These are phyloP conservation scores for Zygosaccharomyces sapae DNA, from an alignment of 1,139 yeast species.

Conservation along the genomic window DNA sequence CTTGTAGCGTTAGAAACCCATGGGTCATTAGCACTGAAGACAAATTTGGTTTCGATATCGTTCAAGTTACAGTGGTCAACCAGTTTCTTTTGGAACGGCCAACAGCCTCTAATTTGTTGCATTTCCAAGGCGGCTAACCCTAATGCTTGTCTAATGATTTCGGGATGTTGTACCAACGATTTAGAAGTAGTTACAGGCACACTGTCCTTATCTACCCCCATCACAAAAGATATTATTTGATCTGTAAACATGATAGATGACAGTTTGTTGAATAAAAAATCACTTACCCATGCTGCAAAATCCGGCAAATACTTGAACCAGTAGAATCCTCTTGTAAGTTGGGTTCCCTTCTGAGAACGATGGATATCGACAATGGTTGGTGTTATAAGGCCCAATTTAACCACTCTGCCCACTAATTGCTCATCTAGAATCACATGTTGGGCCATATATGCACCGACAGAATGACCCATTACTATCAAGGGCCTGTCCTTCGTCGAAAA, in stretches of 20 bases:
- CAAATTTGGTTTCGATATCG: constrained; percentile 45
- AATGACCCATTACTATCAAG: constrained; percentile 54
- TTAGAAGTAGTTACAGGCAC: constrained; percentile 44
- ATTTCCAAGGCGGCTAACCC: constrained; percentile 55
- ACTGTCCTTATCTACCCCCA: constrained; percentile 18
- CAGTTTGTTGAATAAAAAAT: constrained; percentile 18
- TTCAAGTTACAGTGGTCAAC: constrained; percentile 45
- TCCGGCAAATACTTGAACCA: constrained; percentile 17
- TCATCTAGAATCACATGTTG: constrained; percentile 43
- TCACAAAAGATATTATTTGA: constrained; percentile 14
- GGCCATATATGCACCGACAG: constrained; percentile 55
- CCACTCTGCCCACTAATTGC: constrained; percentile 17
- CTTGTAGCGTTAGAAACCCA: constrained; percentile 57
- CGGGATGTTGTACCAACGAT: constrained; percentile 42
- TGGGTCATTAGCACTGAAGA: constrained; percentile 53
- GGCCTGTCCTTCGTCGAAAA: constrained; percentile 34
- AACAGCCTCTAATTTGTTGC: constrained; percentile 40
- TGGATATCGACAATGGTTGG: constrained; percentile 59
- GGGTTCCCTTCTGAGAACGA: constrained; percentile 48
- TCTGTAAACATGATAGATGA: constrained; percentile 22
- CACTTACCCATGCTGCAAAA: constrained; percentile 17
- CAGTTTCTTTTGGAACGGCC: constrained; percentile 37
- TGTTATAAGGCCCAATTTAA: constrained; percentile 49
- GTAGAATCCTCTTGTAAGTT: constrained; percentile 34
- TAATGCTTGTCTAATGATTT: constrained; percentile 48